Conservation (phyloP, 768 basidiomycete genomes). For the Paxillus involutus region DNA sequence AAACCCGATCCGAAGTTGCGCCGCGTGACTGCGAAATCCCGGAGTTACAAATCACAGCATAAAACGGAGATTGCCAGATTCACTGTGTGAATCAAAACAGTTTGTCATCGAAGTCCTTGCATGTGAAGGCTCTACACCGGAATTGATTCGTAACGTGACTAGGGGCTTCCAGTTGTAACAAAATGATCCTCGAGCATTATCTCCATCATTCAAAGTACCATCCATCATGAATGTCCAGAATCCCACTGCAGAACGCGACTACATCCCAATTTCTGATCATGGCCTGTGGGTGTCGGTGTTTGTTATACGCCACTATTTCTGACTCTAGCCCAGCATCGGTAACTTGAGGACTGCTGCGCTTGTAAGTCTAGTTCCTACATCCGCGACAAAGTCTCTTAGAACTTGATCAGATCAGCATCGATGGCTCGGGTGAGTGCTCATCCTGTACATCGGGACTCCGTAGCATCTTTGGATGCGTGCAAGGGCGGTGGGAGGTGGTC, state of each 20-base stretch:
- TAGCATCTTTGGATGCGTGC: not conserved
- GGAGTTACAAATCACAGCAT: too few species aligned
- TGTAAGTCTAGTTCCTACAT: constrained; percentile 29
- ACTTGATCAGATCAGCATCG: constrained; percentile 57
- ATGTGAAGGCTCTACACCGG: too few species aligned
- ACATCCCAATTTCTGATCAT: constrained; percentile 77
- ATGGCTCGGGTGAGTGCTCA: constrained; percentile 67
- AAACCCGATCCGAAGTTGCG: too few species aligned
- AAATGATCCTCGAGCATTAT: too few species aligned
- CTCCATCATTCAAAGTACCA: not conserved
- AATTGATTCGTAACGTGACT: too few species aligned
- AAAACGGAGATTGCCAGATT: too few species aligned
- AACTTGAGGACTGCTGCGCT: constrained; percentile 83
- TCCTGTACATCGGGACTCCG: not conserved
- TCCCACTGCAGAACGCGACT: constrained; percentile 58
- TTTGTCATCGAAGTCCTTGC: too few species aligned
- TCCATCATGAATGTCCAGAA: constrained; percentile 47
- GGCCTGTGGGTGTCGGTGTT: constrained; percentile 54
- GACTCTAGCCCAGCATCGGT: constrained; percentile 56
- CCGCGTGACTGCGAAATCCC: too few species aligned
- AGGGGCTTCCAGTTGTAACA: too few species aligned
- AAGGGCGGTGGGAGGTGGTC: not conserved
- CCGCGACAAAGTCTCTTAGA: constrained; percentile 4
- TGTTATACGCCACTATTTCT: constrained; percentile 4
- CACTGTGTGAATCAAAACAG: too few species aligned